These are phyloP conservation scores for Arbutus unedo DNA, from an alignment of 148 eudicot species.

Conservation along the genomic window DNA sequence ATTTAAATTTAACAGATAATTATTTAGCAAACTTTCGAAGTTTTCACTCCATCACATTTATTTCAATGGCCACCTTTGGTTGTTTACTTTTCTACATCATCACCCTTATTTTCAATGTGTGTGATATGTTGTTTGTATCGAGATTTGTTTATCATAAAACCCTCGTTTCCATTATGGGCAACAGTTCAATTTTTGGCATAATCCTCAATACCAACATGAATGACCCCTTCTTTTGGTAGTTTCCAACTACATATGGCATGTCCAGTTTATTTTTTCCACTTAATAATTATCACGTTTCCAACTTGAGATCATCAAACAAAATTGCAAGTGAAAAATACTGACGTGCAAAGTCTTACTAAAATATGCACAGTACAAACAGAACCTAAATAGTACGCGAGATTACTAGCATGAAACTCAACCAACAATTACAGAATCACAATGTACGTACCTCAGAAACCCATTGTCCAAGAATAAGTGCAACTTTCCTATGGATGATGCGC, in stretches of 20 bases:
- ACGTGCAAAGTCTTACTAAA: not conserved
- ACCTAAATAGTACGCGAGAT: not conserved
- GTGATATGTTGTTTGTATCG: not conserved
- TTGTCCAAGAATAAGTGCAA: conserved; percentile 91
- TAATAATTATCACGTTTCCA: not conserved
- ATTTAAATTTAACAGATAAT: not conserved
- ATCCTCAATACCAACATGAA: no score
- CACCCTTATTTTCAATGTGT: not conserved
- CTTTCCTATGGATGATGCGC: conserved; percentile 91
- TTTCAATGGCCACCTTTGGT: not conserved
- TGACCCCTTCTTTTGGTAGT: not conserved
- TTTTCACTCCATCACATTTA: not conserved
- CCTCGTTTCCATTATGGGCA: no score
- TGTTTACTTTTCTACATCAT: not conserved
- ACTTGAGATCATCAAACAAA: not conserved
- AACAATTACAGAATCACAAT: not conserved
- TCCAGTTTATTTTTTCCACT: not conserved
- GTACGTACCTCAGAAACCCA: conserved; percentile 96
- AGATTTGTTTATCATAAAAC: not conserved
- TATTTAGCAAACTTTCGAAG: not conserved
- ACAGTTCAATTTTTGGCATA: no score
- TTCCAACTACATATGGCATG: not conserved
- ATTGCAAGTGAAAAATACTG: not conserved
- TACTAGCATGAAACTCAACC: not conserved
- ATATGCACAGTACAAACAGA: not conserved